phyloP scores from a whole-genome alignment of 805 yeast species.

The Jamesozyma hellenica region DNA sequence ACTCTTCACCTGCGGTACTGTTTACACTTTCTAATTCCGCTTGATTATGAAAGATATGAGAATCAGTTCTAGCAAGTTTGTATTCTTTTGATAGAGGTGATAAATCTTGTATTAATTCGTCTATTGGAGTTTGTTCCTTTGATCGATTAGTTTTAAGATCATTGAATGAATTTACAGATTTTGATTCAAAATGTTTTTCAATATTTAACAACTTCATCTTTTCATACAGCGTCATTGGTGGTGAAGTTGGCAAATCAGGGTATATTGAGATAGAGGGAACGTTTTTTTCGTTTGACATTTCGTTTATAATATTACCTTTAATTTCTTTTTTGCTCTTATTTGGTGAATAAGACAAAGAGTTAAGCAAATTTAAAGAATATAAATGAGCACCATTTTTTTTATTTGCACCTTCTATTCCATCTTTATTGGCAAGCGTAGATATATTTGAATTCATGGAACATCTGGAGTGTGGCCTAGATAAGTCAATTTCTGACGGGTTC shows the following conservation, averaged over 20 bases:
- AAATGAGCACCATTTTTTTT: constrained; percentile 37
- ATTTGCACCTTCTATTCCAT: constrained; percentile 58
- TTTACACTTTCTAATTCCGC: constrained; percentile 20
- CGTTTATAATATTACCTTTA: not conserved
- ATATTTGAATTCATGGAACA: constrained; percentile 55
- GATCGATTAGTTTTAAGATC: constrained; percentile 4
- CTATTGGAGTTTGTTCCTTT: constrained; percentile 4
- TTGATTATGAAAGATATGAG: constrained; percentile 1
- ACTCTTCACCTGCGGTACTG: constrained; percentile 25
- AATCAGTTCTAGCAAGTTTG: not conserved
- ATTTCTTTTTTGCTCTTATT: not conserved
- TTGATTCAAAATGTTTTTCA: constrained; percentile 11
- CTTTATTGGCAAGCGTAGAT: constrained; percentile 67
- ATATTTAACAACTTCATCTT: constrained; percentile 35
- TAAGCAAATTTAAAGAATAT: constrained; percentile 31
- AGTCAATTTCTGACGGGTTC: constrained; percentile 17
- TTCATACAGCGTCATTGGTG: constrained; percentile 37
- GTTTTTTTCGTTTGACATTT: not conserved
- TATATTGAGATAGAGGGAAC: constrained; percentile 5
- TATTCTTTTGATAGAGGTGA: not conserved
- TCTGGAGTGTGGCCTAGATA: constrained; percentile 51
- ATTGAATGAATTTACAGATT: constrained; percentile 2
- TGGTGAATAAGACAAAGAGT: constrained; percentile 25
- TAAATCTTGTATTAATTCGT: constrained; percentile 3
- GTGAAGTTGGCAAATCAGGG: constrained; percentile 24